A percentile compares a stretch with the other conserved stretches of the same genome.
phyloP scores from a whole-genome alignment of 345 rosid species.

The Gynandropsis gynandra region DNA sequence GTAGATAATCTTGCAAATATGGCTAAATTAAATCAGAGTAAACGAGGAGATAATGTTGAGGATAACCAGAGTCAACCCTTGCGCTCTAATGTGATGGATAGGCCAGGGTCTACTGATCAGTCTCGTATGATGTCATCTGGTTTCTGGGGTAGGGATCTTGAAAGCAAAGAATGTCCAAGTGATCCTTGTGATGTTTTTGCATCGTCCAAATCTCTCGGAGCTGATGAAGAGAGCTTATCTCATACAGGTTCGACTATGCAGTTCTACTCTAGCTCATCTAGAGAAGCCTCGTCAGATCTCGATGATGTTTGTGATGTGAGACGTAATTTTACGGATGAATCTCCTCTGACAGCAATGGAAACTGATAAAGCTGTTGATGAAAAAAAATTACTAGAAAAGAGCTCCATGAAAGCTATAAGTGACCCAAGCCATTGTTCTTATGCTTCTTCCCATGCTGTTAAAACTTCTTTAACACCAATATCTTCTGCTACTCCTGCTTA shows the following conservation, averaged over 20 bases:
- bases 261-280: slow-evolving; percentile 37
- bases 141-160: slow-evolving; percentile 55
- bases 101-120: slow-evolving; percentile 26
- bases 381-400: slow-evolving; percentile 24
- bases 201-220: slow-evolving; percentile 22
- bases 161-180: slow-evolving; percentile 25
- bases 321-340: slow-evolving; percentile 26
- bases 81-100: slow-evolving; percentile 17
- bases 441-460: slow-evolving; percentile 17
- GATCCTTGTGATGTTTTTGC: slow-evolving; percentile 17
- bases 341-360: slow-evolving; percentile 22
- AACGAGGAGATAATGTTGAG: slow-evolving; percentile 21
- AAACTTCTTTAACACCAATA: slow-evolving; percentile 23
- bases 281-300: slow-evolving; percentile 13
- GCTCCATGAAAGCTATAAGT: slow-evolving; percentile 8
- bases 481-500: slow-evolving; percentile 7
- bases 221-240: slow-evolving; percentile 5
- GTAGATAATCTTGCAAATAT: slow-evolving; percentile 34
- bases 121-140: slow-evolving; percentile 32
- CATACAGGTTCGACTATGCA: slow-evolving; percentile 32
- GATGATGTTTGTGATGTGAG: slow-evolving; percentile 20
- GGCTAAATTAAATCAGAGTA: slow-evolving; percentile 26
- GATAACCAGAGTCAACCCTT: slow-evolving; percentile 28
- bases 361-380: slow-evolving; percentile 18
- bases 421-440: too few relatives aligned